Conservation (phyloP, 768 basidiomycete species). For the Trametes cinnabarina region DNA sequence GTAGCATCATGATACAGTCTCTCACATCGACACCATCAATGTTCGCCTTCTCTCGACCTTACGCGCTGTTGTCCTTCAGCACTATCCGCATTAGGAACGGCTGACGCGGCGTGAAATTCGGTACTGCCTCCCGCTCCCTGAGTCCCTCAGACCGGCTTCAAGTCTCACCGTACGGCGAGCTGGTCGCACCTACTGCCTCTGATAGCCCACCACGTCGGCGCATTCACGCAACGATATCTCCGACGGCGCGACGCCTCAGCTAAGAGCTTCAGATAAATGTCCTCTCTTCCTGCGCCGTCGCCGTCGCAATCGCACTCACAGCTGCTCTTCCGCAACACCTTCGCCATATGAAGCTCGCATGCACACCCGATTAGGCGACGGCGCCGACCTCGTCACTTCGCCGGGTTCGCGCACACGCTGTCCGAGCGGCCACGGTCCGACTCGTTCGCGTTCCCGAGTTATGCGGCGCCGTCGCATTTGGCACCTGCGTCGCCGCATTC, state of each 20-base stretch:
- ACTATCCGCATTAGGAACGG: neutral
- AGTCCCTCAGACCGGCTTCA: neutral
- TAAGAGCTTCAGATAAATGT: no score
- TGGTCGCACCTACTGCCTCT: neutral
- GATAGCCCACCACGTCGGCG: neutral
- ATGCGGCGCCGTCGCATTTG: neutral
- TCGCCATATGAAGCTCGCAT: no score
- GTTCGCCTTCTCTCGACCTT: neutral
- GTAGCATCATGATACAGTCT: slow-evolving; percentile 15
- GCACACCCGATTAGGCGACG: no score
- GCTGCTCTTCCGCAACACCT: no score
- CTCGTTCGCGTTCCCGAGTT: neutral
- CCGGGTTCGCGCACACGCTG: neutral
- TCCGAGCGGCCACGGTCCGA: neutral
- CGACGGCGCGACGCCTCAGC: neutral
- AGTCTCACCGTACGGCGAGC: neutral
- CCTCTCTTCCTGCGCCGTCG: no score
- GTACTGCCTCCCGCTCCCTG: neutral
- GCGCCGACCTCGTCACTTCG: neutral
- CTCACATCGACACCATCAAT: neutral
- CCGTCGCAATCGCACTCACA: no score
- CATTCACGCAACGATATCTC: neutral
- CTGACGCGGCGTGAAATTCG: slow-evolving; percentile 1
- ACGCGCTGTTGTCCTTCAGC: neutral
- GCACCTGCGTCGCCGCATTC: neutral